Conservation (phyloP, 768 basidiomycete species). For the Lactarius vividus region DNA sequence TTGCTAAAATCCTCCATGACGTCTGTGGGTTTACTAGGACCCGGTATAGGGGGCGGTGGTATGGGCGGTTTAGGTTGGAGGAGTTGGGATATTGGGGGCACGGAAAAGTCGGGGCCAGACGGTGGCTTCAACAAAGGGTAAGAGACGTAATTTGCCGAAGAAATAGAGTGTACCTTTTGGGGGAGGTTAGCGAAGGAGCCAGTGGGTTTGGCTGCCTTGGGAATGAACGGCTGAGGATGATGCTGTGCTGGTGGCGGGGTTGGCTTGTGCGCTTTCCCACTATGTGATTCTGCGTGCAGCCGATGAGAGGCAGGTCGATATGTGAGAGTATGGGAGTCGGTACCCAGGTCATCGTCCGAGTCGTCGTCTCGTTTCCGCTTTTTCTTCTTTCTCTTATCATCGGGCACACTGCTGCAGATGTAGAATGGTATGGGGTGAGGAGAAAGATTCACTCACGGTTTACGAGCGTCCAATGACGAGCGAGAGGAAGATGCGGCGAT, state of each 20-base stretch:
- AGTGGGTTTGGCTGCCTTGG: slow-evolving; percentile 57
- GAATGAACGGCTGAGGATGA: slow-evolving; percentile 39
- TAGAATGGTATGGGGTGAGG: slow-evolving; percentile 15
- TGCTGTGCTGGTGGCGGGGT: slow-evolving; percentile 38
- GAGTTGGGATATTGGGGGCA: slow-evolving; percentile 50
- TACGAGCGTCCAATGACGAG: slow-evolving; percentile 61
- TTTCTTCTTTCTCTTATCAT: slow-evolving; percentile 79
- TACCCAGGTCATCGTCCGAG: slow-evolving; percentile 68
- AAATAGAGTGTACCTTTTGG: slow-evolving; percentile 45
- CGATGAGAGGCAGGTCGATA: slow-evolving; percentile 15
- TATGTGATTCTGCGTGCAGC: slow-evolving; percentile 18
- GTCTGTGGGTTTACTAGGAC: slow-evolving; percentile 79
- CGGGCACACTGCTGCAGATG: slow-evolving; percentile 33
- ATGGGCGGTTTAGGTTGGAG: slow-evolving; percentile 62
- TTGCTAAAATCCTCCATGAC: slow-evolving; percentile 90
- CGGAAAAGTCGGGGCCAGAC: slow-evolving; percentile 57
- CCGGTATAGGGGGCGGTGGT: slow-evolving; percentile 62
- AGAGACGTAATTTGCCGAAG: neutral
- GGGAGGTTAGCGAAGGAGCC: slow-evolving; percentile 42
- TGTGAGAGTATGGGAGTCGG: slow-evolving; percentile 19
- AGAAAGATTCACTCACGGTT: slow-evolving; percentile 44
- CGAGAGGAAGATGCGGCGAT: slow-evolving; percentile 44
- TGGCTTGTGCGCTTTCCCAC: slow-evolving; percentile 54
- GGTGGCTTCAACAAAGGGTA: slow-evolving; percentile 30
- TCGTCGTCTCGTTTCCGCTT: slow-evolving; percentile 78